These are phyloP conservation scores for Hypomontagnella monticulosa DNA, from an alignment of 495 filamentous ascomycete genomes.

Conservation along the genomic window DNA sequence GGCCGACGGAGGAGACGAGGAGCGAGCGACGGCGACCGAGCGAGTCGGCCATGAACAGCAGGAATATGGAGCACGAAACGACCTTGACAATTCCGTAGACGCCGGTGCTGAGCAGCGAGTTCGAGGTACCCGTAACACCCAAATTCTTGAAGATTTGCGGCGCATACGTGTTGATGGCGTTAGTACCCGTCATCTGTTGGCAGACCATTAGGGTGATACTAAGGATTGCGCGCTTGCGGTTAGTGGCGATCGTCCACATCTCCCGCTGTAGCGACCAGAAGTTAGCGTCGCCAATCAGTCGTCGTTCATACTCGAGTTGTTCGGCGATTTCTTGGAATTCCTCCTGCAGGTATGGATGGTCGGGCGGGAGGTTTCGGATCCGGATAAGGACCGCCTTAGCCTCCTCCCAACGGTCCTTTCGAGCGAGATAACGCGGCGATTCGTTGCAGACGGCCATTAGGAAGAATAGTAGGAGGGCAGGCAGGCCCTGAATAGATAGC, in stretches of 20 bases:
- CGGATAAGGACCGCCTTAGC: conserved; percentile 63
- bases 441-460: conserved; percentile 71
- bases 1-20: conserved; percentile 76
- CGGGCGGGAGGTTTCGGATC: conserved; percentile 63
- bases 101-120: conserved; percentile 68
- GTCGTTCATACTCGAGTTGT: conserved; percentile 75
- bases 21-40: conserved; percentile 76
- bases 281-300: conserved; percentile 66
- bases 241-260: conserved; percentile 74
- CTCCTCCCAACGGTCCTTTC: conserved; percentile 75
- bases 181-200: conserved; percentile 75
- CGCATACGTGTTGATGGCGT: conserved; percentile 74
- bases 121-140: conserved; percentile 62
- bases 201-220: conserved; percentile 73
- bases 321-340: conserved; percentile 73
- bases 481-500: conserved; percentile 71
- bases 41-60: conserved; percentile 76
- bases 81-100: conserved; percentile 73
- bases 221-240: conserved; percentile 69
- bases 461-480: conserved; percentile 65
- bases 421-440: conserved; percentile 75
- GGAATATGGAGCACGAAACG: conserved; percentile 65
- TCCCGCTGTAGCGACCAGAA: conserved; percentile 74
- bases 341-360: conserved; percentile 71
- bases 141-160: conserved; percentile 74